phyloP scores from a whole-genome alignment of 1,284 basidiomycete species.

The Marasmius sp. region DNA sequence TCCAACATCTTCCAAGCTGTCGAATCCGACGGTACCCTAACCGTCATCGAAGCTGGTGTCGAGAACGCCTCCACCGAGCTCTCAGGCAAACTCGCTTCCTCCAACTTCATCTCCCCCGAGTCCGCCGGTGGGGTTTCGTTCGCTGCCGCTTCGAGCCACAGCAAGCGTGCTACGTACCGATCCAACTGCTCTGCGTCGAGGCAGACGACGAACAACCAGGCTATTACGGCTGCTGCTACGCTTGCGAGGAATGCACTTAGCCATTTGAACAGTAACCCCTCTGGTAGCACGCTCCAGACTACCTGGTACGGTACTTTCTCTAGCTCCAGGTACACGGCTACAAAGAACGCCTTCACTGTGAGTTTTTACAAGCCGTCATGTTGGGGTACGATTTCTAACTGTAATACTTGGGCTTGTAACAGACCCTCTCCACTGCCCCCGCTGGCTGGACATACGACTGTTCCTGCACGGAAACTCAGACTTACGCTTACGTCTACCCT shows the following conservation, averaged over 20 bases:
- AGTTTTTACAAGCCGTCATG: not conserved
- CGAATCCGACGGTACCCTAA: conserved; percentile 6
- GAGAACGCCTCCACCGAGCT: not conserved
- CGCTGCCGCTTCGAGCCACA: not conserved
- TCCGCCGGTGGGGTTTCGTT: not conserved
- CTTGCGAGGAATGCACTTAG: not conserved
- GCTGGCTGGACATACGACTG: conserved; percentile 10
- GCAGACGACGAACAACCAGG: conserved; percentile 5
- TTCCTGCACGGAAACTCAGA: conserved; percentile 5
- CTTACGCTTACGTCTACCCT: conserved; percentile 7
- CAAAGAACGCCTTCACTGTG: not conserved
- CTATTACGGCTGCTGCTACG: conserved; percentile 5
- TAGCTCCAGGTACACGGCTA: not conserved
- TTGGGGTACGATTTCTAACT: no score
- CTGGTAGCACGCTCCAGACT: conserved; percentile 10
- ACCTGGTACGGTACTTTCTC: conserved; percentile 13
- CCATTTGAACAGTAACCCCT: conserved; percentile 8
- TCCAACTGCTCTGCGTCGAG: conserved; percentile 6
- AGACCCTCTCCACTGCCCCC: not conserved
- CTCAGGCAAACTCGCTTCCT: conserved; percentile 5
- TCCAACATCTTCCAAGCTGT: conserved; percentile 55
- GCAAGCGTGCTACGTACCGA: conserved; percentile 5
- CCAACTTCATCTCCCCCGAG: not conserved
- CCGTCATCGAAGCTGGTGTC: conserved; percentile 2
- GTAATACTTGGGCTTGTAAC: no score